phyloP scores from a whole-genome alignment of 2,329 filamentous ascomycete genomes.

The Pseudocercospora vitis region DNA sequence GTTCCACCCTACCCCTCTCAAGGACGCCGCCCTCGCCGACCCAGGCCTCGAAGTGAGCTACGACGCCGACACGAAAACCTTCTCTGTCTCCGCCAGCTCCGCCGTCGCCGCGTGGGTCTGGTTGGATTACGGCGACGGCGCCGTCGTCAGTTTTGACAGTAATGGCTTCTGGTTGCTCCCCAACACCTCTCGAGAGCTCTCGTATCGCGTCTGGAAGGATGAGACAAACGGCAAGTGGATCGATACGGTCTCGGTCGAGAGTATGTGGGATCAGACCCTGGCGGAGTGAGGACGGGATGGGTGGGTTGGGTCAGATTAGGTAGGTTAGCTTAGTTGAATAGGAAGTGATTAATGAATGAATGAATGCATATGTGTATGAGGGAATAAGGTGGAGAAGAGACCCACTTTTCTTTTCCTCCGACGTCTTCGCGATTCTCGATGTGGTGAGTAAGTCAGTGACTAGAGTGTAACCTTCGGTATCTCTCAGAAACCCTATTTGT shows the following conservation, averaged over 20 bases:
- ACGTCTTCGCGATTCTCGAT: too few species aligned
- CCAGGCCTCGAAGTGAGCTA: slow-evolving; percentile 48
- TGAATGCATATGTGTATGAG: too few species aligned
- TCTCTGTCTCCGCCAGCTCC: slow-evolving; percentile 50
- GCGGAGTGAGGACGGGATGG: slow-evolving; percentile 7
- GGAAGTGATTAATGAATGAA: too few species aligned
- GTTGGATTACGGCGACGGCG: slow-evolving; percentile 53
- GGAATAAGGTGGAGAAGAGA: too few species aligned
- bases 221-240: slow-evolving; percentile 47
- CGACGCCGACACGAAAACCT: slow-evolving; percentile 37
- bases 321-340: too few species aligned
- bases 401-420: too few species aligned
- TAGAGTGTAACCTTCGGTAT: too few species aligned
- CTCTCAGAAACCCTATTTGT: too few species aligned
- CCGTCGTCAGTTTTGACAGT: slow-evolving; percentile 53
- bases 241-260: slow-evolving; percentile 51
- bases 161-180: slow-evolving; percentile 55
- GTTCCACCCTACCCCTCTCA: slow-evolving; percentile 51
- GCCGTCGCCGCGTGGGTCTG: slow-evolving; percentile 57
- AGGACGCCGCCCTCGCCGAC: slow-evolving; percentile 50
- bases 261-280: slow-evolving; percentile 53
- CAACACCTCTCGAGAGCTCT: slow-evolving; percentile 48
- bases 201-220: slow-evolving; percentile 50
- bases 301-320: background rate
- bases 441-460: too few species aligned